phyloP scores from a whole-genome alignment of 176 grass and related monocot species.

The Eragrostis curvula region DNA sequence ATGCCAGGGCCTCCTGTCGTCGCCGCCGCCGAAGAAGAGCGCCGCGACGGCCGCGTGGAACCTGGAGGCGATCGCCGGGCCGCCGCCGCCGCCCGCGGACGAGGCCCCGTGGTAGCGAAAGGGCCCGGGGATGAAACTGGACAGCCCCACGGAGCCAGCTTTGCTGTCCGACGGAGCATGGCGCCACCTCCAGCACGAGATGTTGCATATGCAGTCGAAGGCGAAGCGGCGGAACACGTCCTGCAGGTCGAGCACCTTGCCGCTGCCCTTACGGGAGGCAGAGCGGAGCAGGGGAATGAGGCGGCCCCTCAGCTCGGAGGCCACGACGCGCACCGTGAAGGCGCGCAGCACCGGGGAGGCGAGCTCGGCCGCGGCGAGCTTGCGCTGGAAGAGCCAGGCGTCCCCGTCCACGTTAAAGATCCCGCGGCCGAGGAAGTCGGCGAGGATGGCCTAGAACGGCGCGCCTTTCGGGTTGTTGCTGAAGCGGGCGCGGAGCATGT shows the following conservation, averaged over 20 bases:
- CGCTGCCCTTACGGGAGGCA: conserved; percentile 63
- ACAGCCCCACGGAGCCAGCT: conserved; percentile 36
- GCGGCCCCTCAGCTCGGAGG: conserved; percentile 57
- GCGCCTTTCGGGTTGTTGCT: conserved; percentile 85
- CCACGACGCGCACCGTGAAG: conserved; percentile 54
- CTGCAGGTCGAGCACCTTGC: too few species aligned
- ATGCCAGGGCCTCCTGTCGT: conserved; percentile 86
- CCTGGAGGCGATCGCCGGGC: background rate
- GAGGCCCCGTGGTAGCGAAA: conserved; percentile 18
- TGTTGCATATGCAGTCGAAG: too few species aligned
- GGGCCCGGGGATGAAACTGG: conserved; percentile 15
- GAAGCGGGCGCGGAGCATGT: conserved; percentile 71
- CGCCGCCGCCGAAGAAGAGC: conserved; percentile 84
- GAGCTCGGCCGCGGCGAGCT: conserved; percentile 70
- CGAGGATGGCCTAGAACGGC: conserved; percentile 73
- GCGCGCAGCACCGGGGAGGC: conserved; percentile 42
- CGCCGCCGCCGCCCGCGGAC: background rate
- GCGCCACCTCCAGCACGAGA: conserved; percentile 59
- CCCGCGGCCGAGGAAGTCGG: conserved; percentile 81
- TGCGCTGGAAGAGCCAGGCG: conserved; percentile 74
- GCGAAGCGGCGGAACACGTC: too few species aligned
- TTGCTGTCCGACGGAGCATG: conserved; percentile 88
- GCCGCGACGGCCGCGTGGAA: conserved; percentile 56
- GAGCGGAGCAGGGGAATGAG: conserved; percentile 72
- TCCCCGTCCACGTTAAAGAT: conserved; percentile 93